phyloP scores from a whole-genome alignment of 2,329 filamentous ascomycete genomes.

The Diaporthe sp. region DNA sequence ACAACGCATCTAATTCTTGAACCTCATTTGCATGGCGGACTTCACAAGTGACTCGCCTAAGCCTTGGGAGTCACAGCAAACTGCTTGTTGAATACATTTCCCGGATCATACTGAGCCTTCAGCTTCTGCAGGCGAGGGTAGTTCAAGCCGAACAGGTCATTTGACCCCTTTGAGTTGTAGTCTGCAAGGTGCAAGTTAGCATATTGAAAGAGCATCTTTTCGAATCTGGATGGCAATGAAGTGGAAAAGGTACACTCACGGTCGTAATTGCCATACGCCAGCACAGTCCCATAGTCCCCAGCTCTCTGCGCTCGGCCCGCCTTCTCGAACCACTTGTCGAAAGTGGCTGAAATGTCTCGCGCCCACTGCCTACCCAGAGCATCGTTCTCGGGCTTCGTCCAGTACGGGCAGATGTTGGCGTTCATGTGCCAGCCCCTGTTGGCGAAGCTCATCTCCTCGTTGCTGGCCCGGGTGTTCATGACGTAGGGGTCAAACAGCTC shows the following conservation, averaged over 20 bases:
- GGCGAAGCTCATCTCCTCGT: constrained; percentile 48
- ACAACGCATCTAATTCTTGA: not conserved
- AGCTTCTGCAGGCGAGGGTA: constrained; percentile 12
- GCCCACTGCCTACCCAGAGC: constrained; percentile 11
- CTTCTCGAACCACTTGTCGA: constrained; percentile 17
- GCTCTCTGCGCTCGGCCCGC: not conserved
- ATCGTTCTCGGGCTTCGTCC: not conserved
- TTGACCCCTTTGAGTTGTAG: not conserved
- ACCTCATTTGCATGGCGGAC: not conserved
- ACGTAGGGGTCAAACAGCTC: constrained; percentile 54
- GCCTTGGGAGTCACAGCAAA: not conserved
- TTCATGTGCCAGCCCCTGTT: constrained; percentile 20
- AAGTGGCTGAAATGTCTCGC: not conserved
- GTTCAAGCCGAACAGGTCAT: constrained; percentile 3
- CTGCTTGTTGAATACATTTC: constrained; percentile 4
- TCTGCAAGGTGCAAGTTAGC: not conserved
- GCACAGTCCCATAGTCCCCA: not conserved
- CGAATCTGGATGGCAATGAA: no score
- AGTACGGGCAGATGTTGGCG: not conserved
- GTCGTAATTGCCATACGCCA: constrained; percentile 11
- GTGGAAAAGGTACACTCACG: constrained; percentile 3
- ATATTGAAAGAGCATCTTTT: no score
- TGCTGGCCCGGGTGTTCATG: constrained; percentile 56
- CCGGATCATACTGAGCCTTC: not conserved
- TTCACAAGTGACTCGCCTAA: not conserved